Evolutionary conservation across 352 stramenopile genomes (phyloP), one percentile per base, ranked within the genome.

Genomic region (Phytopythium montanum): DNA sequence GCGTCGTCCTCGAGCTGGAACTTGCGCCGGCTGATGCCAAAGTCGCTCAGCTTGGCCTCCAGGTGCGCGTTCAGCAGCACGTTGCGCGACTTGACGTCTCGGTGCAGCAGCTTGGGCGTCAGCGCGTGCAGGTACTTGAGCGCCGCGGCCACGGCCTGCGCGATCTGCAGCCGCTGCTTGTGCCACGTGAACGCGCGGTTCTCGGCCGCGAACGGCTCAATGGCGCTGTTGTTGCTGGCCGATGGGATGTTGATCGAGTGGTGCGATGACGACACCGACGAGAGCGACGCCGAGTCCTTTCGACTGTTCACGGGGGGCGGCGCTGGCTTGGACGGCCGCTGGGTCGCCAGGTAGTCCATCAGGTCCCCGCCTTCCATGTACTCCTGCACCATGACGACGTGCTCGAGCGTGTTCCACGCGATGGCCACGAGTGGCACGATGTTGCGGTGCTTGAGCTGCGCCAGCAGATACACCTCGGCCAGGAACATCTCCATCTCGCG

Each of bases 1-100:
- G 45, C 66, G 16, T 69, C 73, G n/a, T 74, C 70, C 46, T 69
- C 62, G 41, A 55, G 63, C 38, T 67, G 60, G 61, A 65, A 57
- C 51, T 87, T 87, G 56, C 76, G 77, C 34, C 77, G 71, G 45
- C 67, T 79, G 34, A 79, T 72, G 41, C 78, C 72, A 70, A 85
- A 86, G 45, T 87, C 75, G 51, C 75, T 75, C 48, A 87, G 46
- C 36, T 86, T 85, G 53, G 78, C 73, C 23, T 83, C 68, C 56
- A 84, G 63, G n/a, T 63, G 62, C 31, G 68, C 61, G 5, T 71
- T 76, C 13, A 96, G 55, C 28, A 96, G 50, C n/a, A 97, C 76
- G 63, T 95, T 97, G 29, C 83, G 84, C n/a, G 85, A 91, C 60
- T 96, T 96, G 34, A 96, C 66, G 61, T 96, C 88, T 26, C 83